These are phyloP conservation scores for Erythrobasidium hasegawianum DNA, from an alignment of 1,284 basidiomycete species.

Conservation along the genomic window DNA sequence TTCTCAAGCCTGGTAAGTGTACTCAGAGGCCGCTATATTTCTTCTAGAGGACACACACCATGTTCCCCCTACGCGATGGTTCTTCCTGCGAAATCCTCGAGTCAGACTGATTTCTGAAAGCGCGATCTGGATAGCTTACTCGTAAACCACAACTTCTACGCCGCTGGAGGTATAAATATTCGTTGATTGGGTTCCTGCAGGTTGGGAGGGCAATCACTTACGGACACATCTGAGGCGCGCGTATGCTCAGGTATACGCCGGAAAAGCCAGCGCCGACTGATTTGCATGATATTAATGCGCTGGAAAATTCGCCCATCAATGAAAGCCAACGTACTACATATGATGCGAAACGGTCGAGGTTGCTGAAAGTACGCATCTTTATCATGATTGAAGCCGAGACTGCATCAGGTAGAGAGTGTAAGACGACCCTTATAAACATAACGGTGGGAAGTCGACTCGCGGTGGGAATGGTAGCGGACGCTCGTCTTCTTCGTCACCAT, in stretches of 20 bases:
- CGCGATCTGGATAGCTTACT: conserved; percentile 6
- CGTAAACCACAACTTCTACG: conserved; percentile 8
- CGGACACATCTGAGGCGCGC: neutral
- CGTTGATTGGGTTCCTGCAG: neutral
- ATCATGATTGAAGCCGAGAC: conserved; percentile 18
- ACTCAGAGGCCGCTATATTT: neutral
- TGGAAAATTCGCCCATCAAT: too few relatives aligned
- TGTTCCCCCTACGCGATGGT: conserved; percentile 17
- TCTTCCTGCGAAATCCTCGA: conserved; percentile 6
- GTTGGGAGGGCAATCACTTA: too few relatives aligned
- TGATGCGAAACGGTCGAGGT: conserved; percentile 14
- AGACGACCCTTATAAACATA: too few relatives aligned
- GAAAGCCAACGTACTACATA: conserved; percentile 16
- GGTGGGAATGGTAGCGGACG: too few relatives aligned
- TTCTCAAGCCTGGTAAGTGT: conserved; percentile 12
- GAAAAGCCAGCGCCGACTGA: conserved; percentile 23
- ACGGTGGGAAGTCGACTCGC: too few relatives aligned
- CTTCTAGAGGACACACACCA: conserved; percentile 1
- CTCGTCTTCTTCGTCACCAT: too few relatives aligned
- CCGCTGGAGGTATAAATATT: neutral
- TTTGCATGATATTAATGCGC: too few relatives aligned
- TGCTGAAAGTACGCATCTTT: conserved; percentile 18
- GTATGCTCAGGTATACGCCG: conserved; percentile 21
- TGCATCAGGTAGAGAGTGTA: neutral
- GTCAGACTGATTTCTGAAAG: too few relatives aligned